Base-by-base conservation (phyloP, 768 basidiomycete genomes). In the Hericium erinaceus region DNA sequence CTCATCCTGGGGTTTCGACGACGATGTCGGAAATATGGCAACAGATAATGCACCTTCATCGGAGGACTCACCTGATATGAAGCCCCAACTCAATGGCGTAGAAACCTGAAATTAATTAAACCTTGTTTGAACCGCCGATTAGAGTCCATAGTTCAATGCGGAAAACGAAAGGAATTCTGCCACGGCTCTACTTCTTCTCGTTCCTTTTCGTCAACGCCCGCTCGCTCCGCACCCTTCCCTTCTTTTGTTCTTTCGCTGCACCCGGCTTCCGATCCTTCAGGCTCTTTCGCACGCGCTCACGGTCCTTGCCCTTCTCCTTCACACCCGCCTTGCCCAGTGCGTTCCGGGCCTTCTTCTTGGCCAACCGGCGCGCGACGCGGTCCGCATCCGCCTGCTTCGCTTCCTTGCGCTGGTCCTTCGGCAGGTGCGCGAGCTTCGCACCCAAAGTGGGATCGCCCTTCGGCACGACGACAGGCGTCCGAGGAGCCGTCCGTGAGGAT, bases 381-480 rank as follows among this genome's bases (percentile, higher is more conserved):
- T 90, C 91, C 1, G 83, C 77, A 68, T 98, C 87, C 22, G 78
- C 66, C 2, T 85, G 78, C 72, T 99, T 99, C 59, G 75, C 81
- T 46, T 80, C 76, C 74, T 95, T 97, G 59, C 95, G 81, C 60
- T 88, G 90, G 20, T 91, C 88, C 70, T 94, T 94, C 15, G 87
- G 80, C 41, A 98, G 74, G 54, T 83, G 79, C 37, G 80, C 82
- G 28, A 98, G 75, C 66, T 85, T 84, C 64, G 82, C 82, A 10
- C 94, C 95, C 4, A 97, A 82, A 5, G 72, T 67, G 0, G 92
- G 90, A 68, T 98, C 84, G 18, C 94, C 93, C 65, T 89, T 89
- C 0, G 89, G 86, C 49, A 84, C 65, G 11, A 71, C 54, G 5
- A 58, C 39, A 55, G 64, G 48, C 28, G 53, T 55, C 13, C 54